Evolutionary conservation across 768 basidiomycete genomes (phyloP).

Genomic region (Xerocomellus chrysenteron): DNA sequence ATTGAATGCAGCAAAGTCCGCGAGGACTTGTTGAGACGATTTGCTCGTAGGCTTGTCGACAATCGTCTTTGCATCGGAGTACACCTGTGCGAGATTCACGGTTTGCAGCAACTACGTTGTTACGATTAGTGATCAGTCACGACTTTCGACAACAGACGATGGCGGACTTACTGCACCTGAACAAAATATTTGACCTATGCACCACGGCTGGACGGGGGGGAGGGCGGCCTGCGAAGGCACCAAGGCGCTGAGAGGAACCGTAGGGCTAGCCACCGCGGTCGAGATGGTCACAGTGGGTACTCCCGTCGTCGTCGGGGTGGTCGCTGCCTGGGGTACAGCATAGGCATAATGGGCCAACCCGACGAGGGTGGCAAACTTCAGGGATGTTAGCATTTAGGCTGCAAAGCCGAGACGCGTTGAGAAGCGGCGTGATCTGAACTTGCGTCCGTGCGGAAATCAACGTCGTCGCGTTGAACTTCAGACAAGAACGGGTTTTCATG

Average conservation of each 20-base stretch:
- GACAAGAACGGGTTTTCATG: neutral
- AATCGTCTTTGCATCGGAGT: conserved; percentile 82
- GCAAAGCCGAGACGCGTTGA: neutral
- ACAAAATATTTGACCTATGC: conserved; percentile 76
- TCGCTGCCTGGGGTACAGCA: conserved; percentile 18
- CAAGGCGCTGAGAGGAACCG: conserved; percentile 47
- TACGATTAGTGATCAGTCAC: neutral
- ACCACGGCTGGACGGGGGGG: conserved; percentile 76
- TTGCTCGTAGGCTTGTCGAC: conserved; percentile 86
- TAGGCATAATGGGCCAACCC: conserved; percentile 11
- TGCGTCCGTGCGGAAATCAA: neutral
- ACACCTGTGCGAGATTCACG: conserved; percentile 75
- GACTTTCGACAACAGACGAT: too few relatives aligned
- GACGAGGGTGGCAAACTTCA: conserved; percentile 12
- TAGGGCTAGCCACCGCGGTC: conserved; percentile 66
- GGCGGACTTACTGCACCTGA: conserved; percentile 58
- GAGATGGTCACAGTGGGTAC: conserved; percentile 43
- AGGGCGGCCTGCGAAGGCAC: conserved; percentile 65
- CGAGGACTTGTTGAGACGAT: conserved; percentile 60
- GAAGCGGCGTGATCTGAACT: neutral
- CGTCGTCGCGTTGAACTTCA: neutral
- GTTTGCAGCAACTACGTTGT: conserved; percentile 71
- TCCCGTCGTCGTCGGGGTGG: conserved; percentile 16
- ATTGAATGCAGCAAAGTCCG: conserved; percentile 54
- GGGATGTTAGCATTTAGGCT: conserved; percentile 33